These are phyloP conservation scores for Xylaria digitata DNA, from an alignment of 2,329 filamentous ascomycete species.

Conservation along the genomic window DNA sequence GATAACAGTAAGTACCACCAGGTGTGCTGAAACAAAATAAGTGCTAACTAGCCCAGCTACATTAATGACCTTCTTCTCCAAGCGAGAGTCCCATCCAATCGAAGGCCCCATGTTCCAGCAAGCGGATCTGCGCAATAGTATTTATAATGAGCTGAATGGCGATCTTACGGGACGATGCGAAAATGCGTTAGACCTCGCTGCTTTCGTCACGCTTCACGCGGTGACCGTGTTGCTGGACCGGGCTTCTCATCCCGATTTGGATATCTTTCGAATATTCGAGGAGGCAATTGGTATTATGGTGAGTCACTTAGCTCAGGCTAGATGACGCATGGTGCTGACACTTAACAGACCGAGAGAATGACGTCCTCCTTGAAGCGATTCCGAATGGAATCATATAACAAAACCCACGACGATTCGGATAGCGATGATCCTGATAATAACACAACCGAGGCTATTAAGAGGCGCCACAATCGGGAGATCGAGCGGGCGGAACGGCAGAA, in stretches of 20 bases:
- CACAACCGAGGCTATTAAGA: constrained; percentile 57
- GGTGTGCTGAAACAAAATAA: background rate
- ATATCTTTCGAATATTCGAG: constrained; percentile 73
- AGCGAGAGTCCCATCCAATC: constrained; percentile 63
- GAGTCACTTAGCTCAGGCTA: constrained; percentile 29
- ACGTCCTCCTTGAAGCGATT: constrained; percentile 72
- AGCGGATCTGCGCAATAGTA: constrained; percentile 70
- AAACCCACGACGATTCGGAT: constrained; percentile 53
- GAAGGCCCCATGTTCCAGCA: constrained; percentile 69
- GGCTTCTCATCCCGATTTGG: constrained; percentile 69
- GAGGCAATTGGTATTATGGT: constrained; percentile 73
- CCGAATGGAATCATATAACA: constrained; percentile 66
- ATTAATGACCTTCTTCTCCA: constrained; percentile 66
- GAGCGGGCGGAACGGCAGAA: constrained; percentile 66
- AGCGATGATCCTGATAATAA: constrained; percentile 57
- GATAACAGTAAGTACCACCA: constrained; percentile 58
- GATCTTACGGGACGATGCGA: constrained; percentile 72
- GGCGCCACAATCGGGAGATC: constrained; percentile 55
- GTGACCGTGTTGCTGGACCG: constrained; percentile 71
- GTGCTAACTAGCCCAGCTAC: constrained; percentile 54
- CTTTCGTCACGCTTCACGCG: constrained; percentile 70
- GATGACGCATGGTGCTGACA: constrained; percentile 19
- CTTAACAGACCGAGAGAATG: constrained; percentile 67
- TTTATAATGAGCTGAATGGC: constrained; percentile 74
- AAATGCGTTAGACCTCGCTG: constrained; percentile 70